Conservation (phyloP, 768 basidiomycete genomes). For the Pisolithus microcarpus region DNA sequence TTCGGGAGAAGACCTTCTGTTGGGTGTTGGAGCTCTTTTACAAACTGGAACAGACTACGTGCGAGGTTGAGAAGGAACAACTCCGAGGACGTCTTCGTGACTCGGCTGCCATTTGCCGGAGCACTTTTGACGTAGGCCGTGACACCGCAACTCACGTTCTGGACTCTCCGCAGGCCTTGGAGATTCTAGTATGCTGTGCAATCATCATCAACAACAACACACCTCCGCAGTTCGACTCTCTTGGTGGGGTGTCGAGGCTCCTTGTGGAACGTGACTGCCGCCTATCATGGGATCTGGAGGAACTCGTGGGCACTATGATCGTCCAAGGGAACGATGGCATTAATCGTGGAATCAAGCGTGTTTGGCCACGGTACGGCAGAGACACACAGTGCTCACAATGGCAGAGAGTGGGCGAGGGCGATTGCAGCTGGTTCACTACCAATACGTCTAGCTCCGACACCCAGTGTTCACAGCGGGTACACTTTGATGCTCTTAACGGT, state of each 20-base stretch:
- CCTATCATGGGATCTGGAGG: slow-evolving; percentile 25
- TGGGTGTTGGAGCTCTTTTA: slow-evolving; percentile 32
- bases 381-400: slow-evolving; percentile 23
- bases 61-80: background rate
- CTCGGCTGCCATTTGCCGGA: slow-evolving; percentile 15
- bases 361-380: slow-evolving; percentile 27
- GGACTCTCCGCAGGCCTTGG: slow-evolving; percentile 16
- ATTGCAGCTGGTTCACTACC: slow-evolving; percentile 25
- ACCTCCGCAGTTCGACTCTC: slow-evolving; percentile 6
- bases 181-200: slow-evolving; percentile 26
- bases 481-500: slow-evolving; percentile 36
- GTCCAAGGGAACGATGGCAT: slow-evolving; percentile 15
- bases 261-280: slow-evolving; percentile 28
- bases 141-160: slow-evolving; percentile 8
- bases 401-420: slow-evolving; percentile 12
- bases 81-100: slow-evolving; percentile 11
- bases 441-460: slow-evolving; percentile 9
- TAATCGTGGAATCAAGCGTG: slow-evolving; percentile 20
- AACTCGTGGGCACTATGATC: slow-evolving; percentile 10
- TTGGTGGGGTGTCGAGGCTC: slow-evolving; percentile 8
- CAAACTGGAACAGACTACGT: slow-evolving; percentile 8
- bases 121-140: slow-evolving; percentile 24
- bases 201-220: slow-evolving; percentile 28
- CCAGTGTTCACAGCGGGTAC: slow-evolving; percentile 23
- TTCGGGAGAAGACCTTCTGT: slow-evolving; percentile 24